A percentile compares a stretch with the other conserved stretches of the same genome.
phyloP scores from a whole-genome alignment of 2,329 filamentous ascomycete species.

The Verticillium nonalfalfae region DNA sequence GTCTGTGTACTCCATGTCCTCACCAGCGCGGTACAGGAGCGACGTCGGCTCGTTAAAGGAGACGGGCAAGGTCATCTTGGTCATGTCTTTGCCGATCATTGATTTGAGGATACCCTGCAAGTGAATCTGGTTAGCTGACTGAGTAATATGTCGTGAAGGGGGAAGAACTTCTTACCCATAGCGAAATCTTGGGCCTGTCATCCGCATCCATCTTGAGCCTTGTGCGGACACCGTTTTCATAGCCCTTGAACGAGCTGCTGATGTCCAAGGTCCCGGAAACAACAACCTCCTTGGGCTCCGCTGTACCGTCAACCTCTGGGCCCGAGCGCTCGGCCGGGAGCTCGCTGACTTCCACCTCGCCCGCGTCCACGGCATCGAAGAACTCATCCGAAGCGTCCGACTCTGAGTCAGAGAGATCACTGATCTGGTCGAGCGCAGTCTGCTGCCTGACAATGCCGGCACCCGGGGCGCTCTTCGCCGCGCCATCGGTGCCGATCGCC shows the following conservation, averaged over 20 bases:
- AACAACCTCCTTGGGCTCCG: constrained; percentile 36
- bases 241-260: constrained; percentile 74
- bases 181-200: constrained; percentile 84
- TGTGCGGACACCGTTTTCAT: constrained; percentile 79
- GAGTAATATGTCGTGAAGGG: neutral
- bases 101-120: constrained; percentile 87
- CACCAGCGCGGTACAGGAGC: constrained; percentile 85
- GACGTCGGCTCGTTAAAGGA: constrained; percentile 99
- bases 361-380: constrained; percentile 93
- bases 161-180: constrained; percentile 68
- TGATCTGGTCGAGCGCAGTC: constrained; percentile 63
- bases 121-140: constrained; percentile 14
- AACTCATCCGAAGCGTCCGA: constrained; percentile 80
- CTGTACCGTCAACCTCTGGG: constrained; percentile 1
- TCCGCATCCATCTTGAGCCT: constrained; percentile 86
- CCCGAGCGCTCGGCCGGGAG: constrained; percentile 38
- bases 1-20: constrained; percentile 97
- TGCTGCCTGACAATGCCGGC: constrained; percentile 38
- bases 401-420: constrained; percentile 72
- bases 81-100: constrained; percentile 99
- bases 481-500: constrained; percentile 13
- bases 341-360: constrained; percentile 75
- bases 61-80: constrained; percentile 96
- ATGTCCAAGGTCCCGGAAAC: constrained; percentile 54
- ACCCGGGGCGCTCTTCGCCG: constrained; percentile 29